Conservation (phyloP, 2,329 filamentous ascomycete genomes). For the Talaromyces piceae region DNA sequence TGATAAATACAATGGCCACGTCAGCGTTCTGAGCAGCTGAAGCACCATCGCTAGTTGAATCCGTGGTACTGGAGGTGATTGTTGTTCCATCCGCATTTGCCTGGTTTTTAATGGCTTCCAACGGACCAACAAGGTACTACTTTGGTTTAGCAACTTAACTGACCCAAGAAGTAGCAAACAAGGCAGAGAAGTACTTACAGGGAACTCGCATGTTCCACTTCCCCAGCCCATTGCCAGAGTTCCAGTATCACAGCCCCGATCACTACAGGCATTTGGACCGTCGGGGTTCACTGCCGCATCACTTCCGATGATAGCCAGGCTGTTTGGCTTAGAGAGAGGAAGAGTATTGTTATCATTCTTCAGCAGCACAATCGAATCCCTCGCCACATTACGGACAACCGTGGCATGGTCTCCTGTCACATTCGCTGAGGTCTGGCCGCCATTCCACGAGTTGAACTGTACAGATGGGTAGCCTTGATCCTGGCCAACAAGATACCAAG, state of each 20-base stretch:
- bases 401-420: slow-evolving; percentile 53
- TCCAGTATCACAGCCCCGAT: slow-evolving; percentile 78
- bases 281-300: slow-evolving; percentile 59
- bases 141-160: slow-evolving; percentile 17
- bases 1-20: slow-evolving; percentile 8
- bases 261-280: slow-evolving; percentile 68
- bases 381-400: slow-evolving; percentile 66
- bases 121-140: slow-evolving; percentile 3
- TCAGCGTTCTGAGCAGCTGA: not conserved
- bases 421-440: slow-evolving; percentile 49
- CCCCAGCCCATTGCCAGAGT: slow-evolving; percentile 85
- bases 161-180: slow-evolving; percentile 55
- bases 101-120: slow-evolving; percentile 8
- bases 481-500: slow-evolving; percentile 84
- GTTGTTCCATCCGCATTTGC: slow-evolving; percentile 15
- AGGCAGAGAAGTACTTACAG: slow-evolving; percentile 57
- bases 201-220: slow-evolving; percentile 76
- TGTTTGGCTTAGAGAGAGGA: slow-evolving; percentile 42
- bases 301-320: slow-evolving; percentile 67
- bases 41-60: not conserved
- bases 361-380: slow-evolving; percentile 67
- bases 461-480: slow-evolving; percentile 42
- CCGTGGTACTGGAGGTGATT: slow-evolving; percentile 35
- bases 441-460: slow-evolving; percentile 43
- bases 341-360: slow-evolving; percentile 45